phyloP scores from a whole-genome alignment of 306 rosid genomes.

The Echinosophora koreensis region DNA sequence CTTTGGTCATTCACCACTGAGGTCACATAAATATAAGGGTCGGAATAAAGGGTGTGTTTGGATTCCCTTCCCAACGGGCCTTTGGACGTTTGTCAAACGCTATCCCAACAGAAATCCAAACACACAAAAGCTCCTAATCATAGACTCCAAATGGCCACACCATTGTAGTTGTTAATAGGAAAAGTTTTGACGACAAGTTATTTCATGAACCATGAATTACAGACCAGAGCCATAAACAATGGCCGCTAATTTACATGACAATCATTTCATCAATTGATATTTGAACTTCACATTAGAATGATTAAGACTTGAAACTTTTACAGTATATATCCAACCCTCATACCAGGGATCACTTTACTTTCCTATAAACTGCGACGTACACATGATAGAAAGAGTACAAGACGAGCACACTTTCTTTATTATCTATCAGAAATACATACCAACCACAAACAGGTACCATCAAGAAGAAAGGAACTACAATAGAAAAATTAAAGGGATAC shows the following conservation, averaged over 20 bases:
- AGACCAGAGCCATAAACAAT: constrained; percentile 9
- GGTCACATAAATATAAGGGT: neutral
- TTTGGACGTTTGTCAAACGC: too few species aligned
- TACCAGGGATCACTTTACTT: constrained; percentile 53
- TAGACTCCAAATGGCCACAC: constrained; percentile 3
- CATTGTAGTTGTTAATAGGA: neutral
- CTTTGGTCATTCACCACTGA: constrained; percentile 28
- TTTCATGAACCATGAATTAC: constrained; percentile 22
- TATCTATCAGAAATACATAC: constrained; percentile 69
- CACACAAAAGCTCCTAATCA: neutral
- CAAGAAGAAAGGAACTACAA: constrained; percentile 51
- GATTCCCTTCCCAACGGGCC: too few species aligned
- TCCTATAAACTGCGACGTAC: constrained; percentile 59
- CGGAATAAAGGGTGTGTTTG: neutral
- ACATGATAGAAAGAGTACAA: constrained; percentile 47
- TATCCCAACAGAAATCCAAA: too few species aligned
- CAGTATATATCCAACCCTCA: constrained; percentile 67
- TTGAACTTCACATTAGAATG: constrained; percentile 61
- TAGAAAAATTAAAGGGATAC: constrained; percentile 50
- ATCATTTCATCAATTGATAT: constrained; percentile 51
- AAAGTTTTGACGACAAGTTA: neutral
- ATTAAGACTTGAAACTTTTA: constrained; percentile 58
- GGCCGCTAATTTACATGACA: constrained; percentile 48
- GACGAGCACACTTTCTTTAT: constrained; percentile 59
- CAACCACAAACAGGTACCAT: constrained; percentile 67